These are phyloP conservation scores for Apiotrichum porosum DNA, from an alignment of 1,284 basidiomycete species.

Conservation along the genomic window DNA sequence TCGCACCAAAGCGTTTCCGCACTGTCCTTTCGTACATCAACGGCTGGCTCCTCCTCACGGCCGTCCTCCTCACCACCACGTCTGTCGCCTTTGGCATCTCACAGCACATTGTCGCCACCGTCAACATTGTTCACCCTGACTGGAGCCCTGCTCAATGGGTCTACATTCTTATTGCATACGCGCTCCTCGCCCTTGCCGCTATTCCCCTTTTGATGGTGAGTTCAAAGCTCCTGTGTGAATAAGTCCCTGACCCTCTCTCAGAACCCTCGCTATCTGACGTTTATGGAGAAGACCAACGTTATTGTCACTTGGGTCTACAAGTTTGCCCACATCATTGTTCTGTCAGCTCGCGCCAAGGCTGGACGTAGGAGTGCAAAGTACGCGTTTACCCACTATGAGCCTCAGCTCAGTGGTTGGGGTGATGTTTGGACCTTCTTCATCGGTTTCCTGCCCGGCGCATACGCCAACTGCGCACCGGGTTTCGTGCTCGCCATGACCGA, in stretches of 20 bases:
- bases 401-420: slow-evolving; percentile 11
- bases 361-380: slow-evolving; percentile 13
- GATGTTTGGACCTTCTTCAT: slow-evolving; percentile 17
- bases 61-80: slow-evolving; percentile 10
- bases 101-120: slow-evolving; percentile 14
- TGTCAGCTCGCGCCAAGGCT: slow-evolving; percentile 10
- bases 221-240: too few species aligned
- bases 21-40: slow-evolving; percentile 15
- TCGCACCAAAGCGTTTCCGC: slow-evolving; percentile 10
- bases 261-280: slow-evolving; percentile 2
- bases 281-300: slow-evolving; percentile 9
- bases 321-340: slow-evolving; percentile 10
- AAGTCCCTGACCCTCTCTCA: too few species aligned
- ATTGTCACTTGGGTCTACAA: slow-evolving; percentile 10
- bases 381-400: slow-evolving; percentile 16
- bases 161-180: slow-evolving; percentile 11
- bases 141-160: slow-evolving; percentile 13
- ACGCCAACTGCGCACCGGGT: slow-evolving; percentile 9
- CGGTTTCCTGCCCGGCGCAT: slow-evolving; percentile 14
- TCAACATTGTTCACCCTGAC: slow-evolving; percentile 11
- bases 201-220: slow-evolving; percentile 10
- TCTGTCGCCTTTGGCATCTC: slow-evolving; percentile 13
- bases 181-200: slow-evolving; percentile 5
- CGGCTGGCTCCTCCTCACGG: slow-evolving; percentile 15
- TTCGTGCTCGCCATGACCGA: slow-evolving; percentile 18